Conservation (phyloP, 108 stramenopile genomes). For the Parmales sp. region DNA sequence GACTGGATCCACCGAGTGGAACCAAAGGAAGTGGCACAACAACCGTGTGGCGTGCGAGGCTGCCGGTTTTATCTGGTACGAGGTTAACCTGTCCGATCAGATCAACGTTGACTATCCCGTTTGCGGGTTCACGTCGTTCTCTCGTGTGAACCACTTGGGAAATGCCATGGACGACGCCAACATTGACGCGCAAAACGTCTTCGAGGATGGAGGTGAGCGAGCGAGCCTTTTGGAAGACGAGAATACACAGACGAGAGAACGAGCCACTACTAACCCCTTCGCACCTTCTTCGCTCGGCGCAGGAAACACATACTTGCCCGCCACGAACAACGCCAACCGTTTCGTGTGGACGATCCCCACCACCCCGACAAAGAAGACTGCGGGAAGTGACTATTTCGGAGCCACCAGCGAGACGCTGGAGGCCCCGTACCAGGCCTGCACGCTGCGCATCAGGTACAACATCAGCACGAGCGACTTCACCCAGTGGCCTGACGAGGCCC, state of each 20-base stretch:
- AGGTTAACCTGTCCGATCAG: slow-evolving; percentile 10
- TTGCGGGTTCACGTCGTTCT: slow-evolving; percentile 17
- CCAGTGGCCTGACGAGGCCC: slow-evolving; percentile 19
- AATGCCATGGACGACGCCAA: slow-evolving; percentile 19
- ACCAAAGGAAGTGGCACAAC: slow-evolving; percentile 22
- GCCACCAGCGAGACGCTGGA: slow-evolving; percentile 13
- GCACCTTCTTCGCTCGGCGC: too few relatives aligned
- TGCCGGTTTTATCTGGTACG: slow-evolving; percentile 17
- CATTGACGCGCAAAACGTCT: background rate
- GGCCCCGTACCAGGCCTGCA: slow-evolving; percentile 12
- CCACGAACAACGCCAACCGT: slow-evolving; percentile 20
- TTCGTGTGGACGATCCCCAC: slow-evolving; percentile 29
- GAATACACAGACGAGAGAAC: too few relatives aligned
- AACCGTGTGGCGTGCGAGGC: slow-evolving; percentile 22
- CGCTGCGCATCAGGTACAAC: slow-evolving; percentile 32
- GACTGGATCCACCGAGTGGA: slow-evolving; percentile 13
- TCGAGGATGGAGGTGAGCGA: background rate
- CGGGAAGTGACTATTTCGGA: background rate
- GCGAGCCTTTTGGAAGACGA: too few relatives aligned
- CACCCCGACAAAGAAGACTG: background rate
- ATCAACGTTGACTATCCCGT: slow-evolving; percentile 7
- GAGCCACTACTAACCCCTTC: too few relatives aligned
- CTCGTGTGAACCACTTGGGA: slow-evolving; percentile 36
- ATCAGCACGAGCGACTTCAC: slow-evolving; percentile 25
- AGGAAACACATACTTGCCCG: slow-evolving; percentile 6